Evolutionary conservation across 148 eudicot genomes (phyloP).

Genomic region (Rhododendron simsii): DNA sequence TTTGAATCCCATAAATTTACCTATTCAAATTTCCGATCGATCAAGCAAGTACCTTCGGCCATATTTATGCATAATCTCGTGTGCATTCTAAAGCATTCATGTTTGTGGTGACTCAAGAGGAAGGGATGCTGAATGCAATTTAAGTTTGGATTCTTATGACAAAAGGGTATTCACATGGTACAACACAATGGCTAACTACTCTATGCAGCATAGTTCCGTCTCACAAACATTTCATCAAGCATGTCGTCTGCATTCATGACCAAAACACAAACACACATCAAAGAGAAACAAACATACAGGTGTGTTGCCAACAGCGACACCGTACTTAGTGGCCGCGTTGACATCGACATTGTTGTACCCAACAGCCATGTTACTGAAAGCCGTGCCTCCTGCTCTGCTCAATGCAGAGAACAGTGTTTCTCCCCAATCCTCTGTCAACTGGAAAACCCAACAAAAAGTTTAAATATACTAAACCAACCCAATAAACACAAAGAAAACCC

Average conservation of each 20-base stretch:
- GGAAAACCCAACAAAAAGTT: slow-evolving; percentile 6
- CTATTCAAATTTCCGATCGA: too few relatives aligned
- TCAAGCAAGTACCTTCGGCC: not conserved
- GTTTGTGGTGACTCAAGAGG: not conserved
- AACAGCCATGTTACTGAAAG: slow-evolving; percentile 99
- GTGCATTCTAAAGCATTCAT: not conserved
- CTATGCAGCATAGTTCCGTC: not conserved
- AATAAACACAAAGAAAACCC: not conserved
- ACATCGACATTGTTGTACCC: slow-evolving; percentile 98
- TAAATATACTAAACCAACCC: not conserved
- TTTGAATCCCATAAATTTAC: too few relatives aligned
- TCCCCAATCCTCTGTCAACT: slow-evolving; percentile 99
- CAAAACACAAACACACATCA: not conserved
- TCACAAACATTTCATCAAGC: not conserved
- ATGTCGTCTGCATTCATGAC: not conserved
- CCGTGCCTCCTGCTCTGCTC: slow-evolving; percentile 95
- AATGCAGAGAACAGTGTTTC: slow-evolving; percentile 91
- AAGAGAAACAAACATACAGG: slow-evolving; percentile 52
- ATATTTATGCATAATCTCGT: not conserved
- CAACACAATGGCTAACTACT: not conserved
- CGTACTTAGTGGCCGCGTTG: slow-evolving; percentile 79
- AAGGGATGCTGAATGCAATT: not conserved
- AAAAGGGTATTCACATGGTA: not conserved
- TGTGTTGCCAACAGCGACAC: slow-evolving; percentile 98
- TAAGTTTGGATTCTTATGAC: not conserved